A percentile compares a stretch with the other conserved stretches of the same genome.
phyloP scores from a whole-genome alignment of 2,329 filamentous ascomycete genomes.

The Daldinia eschscholtzii region DNA sequence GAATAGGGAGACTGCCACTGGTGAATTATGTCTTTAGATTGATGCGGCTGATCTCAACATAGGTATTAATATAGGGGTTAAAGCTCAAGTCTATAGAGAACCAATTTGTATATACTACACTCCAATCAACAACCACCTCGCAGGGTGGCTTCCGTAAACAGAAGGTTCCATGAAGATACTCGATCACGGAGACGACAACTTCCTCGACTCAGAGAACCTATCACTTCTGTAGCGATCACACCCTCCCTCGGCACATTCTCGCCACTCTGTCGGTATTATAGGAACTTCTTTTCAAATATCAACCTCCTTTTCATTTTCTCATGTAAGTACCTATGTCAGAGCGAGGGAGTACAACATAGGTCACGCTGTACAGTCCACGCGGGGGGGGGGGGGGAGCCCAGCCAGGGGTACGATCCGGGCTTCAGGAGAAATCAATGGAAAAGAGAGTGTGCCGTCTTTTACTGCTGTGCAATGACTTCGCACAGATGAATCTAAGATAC shows the following conservation, averaged over 20 bases:
- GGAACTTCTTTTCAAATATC: slow-evolving; percentile 14
- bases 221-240: slow-evolving; percentile 33
- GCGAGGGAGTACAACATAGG: slow-evolving; percentile 30
- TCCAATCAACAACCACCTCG: slow-evolving; percentile 2
- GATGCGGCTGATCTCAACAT: slow-evolving; percentile 27
- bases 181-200: slow-evolving; percentile 23
- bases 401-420: slow-evolving; percentile 7
- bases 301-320: slow-evolving; percentile 8
- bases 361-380: slow-evolving; percentile 26
- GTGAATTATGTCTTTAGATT: slow-evolving; percentile 4
- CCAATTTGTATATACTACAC: neutral
- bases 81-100: slow-evolving; percentile 23
- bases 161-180: slow-evolving; percentile 42
- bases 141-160: slow-evolving; percentile 40
- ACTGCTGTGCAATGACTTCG: slow-evolving; percentile 10
- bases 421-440: slow-evolving; percentile 1
- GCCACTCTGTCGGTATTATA: slow-evolving; percentile 47
- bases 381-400: neutral
- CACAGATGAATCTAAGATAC: slow-evolving; percentile 20
- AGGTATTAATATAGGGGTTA: slow-evolving; percentile 37
- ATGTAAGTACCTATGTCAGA: slow-evolving; percentile 1
- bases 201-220: slow-evolving; percentile 33
- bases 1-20: neutral
- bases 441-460: neutral
- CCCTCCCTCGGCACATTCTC: slow-evolving; percentile 51